These are phyloP conservation scores for Leishmania gerbilli DNA, from an alignment of 208 protist genomes.

Conservation along the genomic window DNA sequence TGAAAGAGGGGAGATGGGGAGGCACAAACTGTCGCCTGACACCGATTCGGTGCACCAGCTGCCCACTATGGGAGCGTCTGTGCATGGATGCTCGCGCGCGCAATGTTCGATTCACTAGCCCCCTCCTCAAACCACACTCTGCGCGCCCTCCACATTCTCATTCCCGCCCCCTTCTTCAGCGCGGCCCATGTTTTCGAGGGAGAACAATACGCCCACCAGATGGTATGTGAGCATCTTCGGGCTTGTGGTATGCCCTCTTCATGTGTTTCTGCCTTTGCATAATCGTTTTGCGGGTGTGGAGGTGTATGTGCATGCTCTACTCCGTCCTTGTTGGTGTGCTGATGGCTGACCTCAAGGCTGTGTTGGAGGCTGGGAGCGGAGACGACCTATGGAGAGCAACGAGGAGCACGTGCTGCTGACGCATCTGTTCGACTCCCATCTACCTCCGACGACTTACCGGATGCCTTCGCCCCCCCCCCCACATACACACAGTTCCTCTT, in stretches of 20 bases:
- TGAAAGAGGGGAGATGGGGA: not conserved
- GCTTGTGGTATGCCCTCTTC: not conserved
- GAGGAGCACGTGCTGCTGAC: not conserved
- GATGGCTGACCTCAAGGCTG: not conserved
- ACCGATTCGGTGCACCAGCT: not conserved
- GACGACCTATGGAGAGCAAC: not conserved
- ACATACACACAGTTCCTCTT: not conserved
- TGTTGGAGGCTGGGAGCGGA: not conserved
- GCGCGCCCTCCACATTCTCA: not conserved
- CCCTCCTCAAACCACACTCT: not conserved
- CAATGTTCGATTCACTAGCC: not conserved
- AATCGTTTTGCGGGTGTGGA: not conserved
- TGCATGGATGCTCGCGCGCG: not conserved
- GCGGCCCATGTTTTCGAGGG: not conserved
- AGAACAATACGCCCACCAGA: not conserved
- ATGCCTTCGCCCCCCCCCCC: not conserved
- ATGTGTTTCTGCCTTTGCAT: not conserved
- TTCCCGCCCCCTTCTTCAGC: not conserved
- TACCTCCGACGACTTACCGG: not conserved
- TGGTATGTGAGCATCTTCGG: not conserved
- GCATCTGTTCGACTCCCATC: not conserved
- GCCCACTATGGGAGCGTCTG: not conserved
- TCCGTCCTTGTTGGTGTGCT: not conserved
- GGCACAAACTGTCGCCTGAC: not conserved
- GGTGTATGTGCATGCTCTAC: not conserved